Base-by-base conservation (phyloP, 225 moss, liverwort and hornwort genomes). In the Physcomitrellopsis africana region DNA sequence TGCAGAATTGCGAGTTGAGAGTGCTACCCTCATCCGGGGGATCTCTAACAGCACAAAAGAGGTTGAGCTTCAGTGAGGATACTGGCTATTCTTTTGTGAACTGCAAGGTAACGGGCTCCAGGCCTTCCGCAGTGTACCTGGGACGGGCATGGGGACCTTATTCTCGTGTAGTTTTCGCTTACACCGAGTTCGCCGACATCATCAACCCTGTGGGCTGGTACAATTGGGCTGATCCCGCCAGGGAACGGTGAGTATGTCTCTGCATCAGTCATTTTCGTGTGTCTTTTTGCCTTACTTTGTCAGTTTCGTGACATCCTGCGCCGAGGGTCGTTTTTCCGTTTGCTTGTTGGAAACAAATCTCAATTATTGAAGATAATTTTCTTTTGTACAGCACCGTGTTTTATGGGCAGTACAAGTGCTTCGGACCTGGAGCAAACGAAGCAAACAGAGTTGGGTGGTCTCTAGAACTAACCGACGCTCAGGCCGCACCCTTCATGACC, bases 131-230 rank as follows among this genome's bases (percentile, higher is more conserved):
- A n/a, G 86, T 77, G 51, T 90, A 79, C 55, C 73, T 90, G 26
- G 90, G 90, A 42, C 81, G 87, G 5, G 83, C 90, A 13, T 90
- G 90, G 90, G 85, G 90, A 10, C 62, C 75, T 0, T 83, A 85
- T 65, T 85, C 87, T 17, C 77, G 87, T 5, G 90, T 90, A 0
- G 85, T 90, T 20, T 90, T 85, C 58, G 75, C 83, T 2, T 74
- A 72, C 46, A 81, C 85, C 16, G 85, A 81, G 47, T 54, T 90
- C 10, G 80, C 84, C 7, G 48, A 80, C 58, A 83, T 89, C 55
- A 84, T 89, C 78, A 82, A 75, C 20, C 82, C 89, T 8, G 49
- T 20, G 0, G 89, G 89, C 17, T 89, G 87, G 89, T 72, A 76
- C 72, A 76, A 53, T 70, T 89, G 89, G 87, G 69, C 62, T 8